A percentile compares a stretch with the other conserved stretches of the same genome.
These are phyloP conservation scores for Zopfia rhizophila DNA, from an alignment of 2,329 filamentous ascomycete genomes.

Conservation along the genomic window DNA sequence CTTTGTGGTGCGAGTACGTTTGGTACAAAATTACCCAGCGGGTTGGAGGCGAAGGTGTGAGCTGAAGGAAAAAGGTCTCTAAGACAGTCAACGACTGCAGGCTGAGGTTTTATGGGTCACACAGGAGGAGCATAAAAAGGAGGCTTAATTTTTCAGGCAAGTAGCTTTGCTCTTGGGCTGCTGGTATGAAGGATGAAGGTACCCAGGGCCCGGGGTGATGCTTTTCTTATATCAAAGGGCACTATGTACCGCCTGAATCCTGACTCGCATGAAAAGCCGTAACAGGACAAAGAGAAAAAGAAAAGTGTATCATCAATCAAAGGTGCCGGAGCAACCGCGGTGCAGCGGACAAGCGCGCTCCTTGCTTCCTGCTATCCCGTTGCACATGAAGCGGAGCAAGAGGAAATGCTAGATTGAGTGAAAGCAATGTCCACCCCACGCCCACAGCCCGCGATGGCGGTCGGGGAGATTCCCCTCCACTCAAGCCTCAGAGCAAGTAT, in stretches of 20 bases:
- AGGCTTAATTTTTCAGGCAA: background rate
- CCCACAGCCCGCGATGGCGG: constrained; percentile 33
- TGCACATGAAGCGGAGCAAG: constrained; percentile 37
- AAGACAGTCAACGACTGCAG: constrained; percentile 4
- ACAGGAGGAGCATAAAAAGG: constrained; percentile 1
- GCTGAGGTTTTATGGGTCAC: constrained; percentile 20
- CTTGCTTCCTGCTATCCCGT: constrained; percentile 39
- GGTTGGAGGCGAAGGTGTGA: constrained; percentile 27
- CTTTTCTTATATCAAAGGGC: constrained; percentile 13
- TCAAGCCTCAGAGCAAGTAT: constrained; percentile 18
- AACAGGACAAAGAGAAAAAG: constrained; percentile 37
- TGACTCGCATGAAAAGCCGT: constrained; percentile 38
- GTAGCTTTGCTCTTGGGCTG: background rate
- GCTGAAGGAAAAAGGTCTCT: too few relatives aligned
- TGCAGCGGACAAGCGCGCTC: constrained; percentile 44
- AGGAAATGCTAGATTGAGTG: constrained; percentile 18
- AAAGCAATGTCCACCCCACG: constrained; percentile 44
- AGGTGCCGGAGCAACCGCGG: constrained; percentile 32
- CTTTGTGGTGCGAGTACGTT: constrained; percentile 27
- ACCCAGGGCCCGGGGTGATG: background rate
- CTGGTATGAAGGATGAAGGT: constrained; percentile 2
- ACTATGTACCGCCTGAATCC: constrained; percentile 33
- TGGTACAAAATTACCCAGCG: constrained; percentile 26
- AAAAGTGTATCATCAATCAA: constrained; percentile 29
- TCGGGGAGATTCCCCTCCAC: constrained; percentile 32